Evolutionary conservation across 2,329 filamentous ascomycete species (phyloP).

Genomic region (Elsinoe fawcettii): DNA sequence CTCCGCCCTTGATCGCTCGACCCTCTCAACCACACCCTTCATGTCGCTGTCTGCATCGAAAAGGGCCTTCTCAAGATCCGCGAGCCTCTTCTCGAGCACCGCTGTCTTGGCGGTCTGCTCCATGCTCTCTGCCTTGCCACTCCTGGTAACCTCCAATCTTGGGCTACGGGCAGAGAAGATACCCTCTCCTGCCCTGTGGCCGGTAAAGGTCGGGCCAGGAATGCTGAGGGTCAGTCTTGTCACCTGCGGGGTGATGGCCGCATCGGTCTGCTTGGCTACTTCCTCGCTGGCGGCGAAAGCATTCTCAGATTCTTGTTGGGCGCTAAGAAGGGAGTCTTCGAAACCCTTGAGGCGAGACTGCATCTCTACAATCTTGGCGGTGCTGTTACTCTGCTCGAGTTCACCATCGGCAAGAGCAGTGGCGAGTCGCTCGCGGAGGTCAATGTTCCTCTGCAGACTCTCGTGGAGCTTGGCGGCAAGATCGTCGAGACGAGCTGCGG

Average conservation of each 20-base stretch:
- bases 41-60: slow-evolving; percentile 70
- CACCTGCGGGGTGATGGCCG: slow-evolving; percentile 69
- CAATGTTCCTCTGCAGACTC: slow-evolving; percentile 70
- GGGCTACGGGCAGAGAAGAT: slow-evolving; percentile 52
- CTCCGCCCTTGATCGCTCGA: slow-evolving; percentile 77
- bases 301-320: slow-evolving; percentile 81
- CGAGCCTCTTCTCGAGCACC: slow-evolving; percentile 66
- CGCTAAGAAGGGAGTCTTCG: slow-evolving; percentile 74
- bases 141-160: slow-evolving; percentile 53
- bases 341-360: slow-evolving; percentile 72
- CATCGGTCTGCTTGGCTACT: slow-evolving; percentile 66
- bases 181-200: slow-evolving; percentile 36
- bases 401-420: slow-evolving; percentile 79
- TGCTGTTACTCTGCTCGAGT: slow-evolving; percentile 70
- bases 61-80: slow-evolving; percentile 77
- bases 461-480: slow-evolving; percentile 70
- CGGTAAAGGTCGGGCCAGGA: slow-evolving; percentile 47
- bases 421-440: slow-evolving; percentile 66
- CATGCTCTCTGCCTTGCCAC: slow-evolving; percentile 39
- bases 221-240: slow-evolving; percentile 58
- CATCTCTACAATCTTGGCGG: slow-evolving; percentile 72
- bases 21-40: slow-evolving; percentile 72
- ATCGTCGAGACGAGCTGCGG: slow-evolving; percentile 69
- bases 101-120: slow-evolving; percentile 58
- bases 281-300: slow-evolving; percentile 77